Conservation (phyloP, 2,329 filamentous ascomycete genomes). For the Neonectria neomacrospora region DNA sequence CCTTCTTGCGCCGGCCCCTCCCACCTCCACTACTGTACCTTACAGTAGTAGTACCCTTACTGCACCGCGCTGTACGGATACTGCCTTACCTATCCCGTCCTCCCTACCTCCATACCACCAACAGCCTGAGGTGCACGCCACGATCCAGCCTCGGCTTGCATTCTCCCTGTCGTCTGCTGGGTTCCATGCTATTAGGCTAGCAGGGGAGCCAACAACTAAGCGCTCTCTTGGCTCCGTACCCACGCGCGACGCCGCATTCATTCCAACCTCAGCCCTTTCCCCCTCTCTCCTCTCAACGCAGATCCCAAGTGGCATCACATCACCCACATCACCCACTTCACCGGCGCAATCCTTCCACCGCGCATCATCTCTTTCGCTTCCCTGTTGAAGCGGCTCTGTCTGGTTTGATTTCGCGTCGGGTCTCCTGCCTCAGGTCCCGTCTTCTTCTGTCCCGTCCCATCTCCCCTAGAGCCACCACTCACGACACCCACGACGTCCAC, state of each 20-base stretch:
- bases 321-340: slow-evolving; percentile 3
- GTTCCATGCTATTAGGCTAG: slow-evolving; percentile 31
- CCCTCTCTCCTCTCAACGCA: slow-evolving; percentile 36
- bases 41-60: no score
- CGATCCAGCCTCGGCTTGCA: slow-evolving; percentile 30
- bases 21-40: no score
- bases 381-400: slow-evolving; percentile 11
- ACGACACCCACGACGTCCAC: slow-evolving; percentile 1
- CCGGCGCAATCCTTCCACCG: slow-evolving; percentile 13
- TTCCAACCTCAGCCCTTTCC: slow-evolving; percentile 42
- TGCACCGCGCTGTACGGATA: no score
- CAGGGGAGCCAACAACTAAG: slow-evolving; percentile 41
- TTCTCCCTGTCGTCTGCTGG: slow-evolving; percentile 29
- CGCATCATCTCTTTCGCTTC: slow-evolving; percentile 2
- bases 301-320: slow-evolving; percentile 32
- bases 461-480: slow-evolving; percentile 10
- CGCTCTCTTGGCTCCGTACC: slow-evolving; percentile 41
- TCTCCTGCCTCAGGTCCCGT: background rate
- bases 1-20: slow-evolving; percentile 20
- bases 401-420: background rate
- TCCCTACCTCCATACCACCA: background rate
- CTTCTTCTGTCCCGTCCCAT: slow-evolving; percentile 10
- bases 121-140: slow-evolving; percentile 26
- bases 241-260: slow-evolving; percentile 41
- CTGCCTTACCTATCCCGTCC: slow-evolving; percentile 10